Evolutionary conservation across 345 rosid genomes (phyloP).

Genomic region (Bruguiera sexangula): DNA sequence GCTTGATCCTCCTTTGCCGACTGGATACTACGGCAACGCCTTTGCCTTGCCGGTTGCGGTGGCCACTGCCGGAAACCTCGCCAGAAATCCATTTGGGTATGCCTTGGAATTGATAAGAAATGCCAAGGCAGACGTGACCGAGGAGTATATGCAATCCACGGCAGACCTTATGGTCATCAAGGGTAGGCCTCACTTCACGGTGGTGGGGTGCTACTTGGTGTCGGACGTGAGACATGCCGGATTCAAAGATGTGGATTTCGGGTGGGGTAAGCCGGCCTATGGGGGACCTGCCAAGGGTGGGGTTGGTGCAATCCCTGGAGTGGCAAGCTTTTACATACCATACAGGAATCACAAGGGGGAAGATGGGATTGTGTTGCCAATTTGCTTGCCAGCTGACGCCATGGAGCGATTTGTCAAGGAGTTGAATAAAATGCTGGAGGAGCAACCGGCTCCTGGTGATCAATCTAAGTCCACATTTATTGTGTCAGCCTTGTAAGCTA

Average conservation of each 20-base stretch:
- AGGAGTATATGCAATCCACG: slow-evolving; percentile 22
- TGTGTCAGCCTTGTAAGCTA: not conserved
- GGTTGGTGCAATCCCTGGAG: not conserved
- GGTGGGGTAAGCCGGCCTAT: slow-evolving; percentile 27
- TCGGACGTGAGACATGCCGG: slow-evolving; percentile 4
- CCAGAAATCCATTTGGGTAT: slow-evolving; percentile 26
- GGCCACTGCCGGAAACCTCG: slow-evolving; percentile 21
- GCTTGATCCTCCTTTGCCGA: not conserved
- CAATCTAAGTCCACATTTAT: not conserved
- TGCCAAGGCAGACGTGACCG: slow-evolving; percentile 22
- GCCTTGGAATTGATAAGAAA: slow-evolving; percentile 32
- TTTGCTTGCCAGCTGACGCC: slow-evolving; percentile 16
- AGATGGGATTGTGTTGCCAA: slow-evolving; percentile 16
- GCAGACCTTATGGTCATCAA: slow-evolving; percentile 18
- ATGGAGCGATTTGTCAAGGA: slow-evolving; percentile 25
- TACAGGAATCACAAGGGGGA: slow-evolving; percentile 18
- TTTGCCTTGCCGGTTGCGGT: slow-evolving; percentile 24
- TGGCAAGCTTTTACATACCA: not conserved
- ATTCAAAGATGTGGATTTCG: slow-evolving; percentile 20
- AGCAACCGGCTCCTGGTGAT: too few relatives aligned
- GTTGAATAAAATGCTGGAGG: not conserved
- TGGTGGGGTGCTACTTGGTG: not conserved
- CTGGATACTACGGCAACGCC: slow-evolving; percentile 46
- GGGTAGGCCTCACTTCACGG: slow-evolving; percentile 2
- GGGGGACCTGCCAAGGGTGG: slow-evolving; percentile 20